Evolutionary conservation across 2,329 filamentous ascomycete genomes (phyloP).

Genomic region (Diaporthe eres): DNA sequence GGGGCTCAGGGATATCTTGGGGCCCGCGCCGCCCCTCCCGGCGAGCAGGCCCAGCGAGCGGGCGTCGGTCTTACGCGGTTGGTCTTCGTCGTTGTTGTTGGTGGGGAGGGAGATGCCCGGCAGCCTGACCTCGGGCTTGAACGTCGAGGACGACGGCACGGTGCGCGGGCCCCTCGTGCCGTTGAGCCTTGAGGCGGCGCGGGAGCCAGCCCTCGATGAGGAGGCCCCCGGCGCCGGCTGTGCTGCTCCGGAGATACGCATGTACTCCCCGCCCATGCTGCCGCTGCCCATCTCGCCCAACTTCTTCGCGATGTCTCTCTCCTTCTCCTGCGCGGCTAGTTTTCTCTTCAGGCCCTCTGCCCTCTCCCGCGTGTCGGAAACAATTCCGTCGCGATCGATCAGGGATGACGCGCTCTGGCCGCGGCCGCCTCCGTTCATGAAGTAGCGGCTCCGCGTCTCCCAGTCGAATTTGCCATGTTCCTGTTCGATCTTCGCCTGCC

Average conservation of each 20-base stretch:
- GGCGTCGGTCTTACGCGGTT: constrained; percentile 57
- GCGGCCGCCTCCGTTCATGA: constrained; percentile 56
- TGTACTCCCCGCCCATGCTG: constrained; percentile 79
- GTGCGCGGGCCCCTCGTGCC: constrained; percentile 22
- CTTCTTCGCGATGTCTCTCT: constrained; percentile 79
- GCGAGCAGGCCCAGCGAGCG: constrained; percentile 59
- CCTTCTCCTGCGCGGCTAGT: constrained; percentile 77
- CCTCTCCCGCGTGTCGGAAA: constrained; percentile 70
- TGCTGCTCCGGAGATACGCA: constrained; percentile 58
- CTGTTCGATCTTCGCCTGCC: constrained; percentile 41
- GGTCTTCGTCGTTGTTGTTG: constrained; percentile 42
- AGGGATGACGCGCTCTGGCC: constrained; percentile 70
- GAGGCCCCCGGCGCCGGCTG: constrained; percentile 2
- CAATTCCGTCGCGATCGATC: constrained; percentile 70
- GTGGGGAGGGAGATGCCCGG: constrained; percentile 37
- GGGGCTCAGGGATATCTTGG: constrained; percentile 69
- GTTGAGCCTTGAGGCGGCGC: constrained; percentile 39
- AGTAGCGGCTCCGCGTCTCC: constrained; percentile 70
- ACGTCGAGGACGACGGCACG: constrained; percentile 38
- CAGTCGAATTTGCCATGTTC: constrained; percentile 66
- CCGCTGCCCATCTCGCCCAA: constrained; percentile 72
- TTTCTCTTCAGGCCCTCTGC: constrained; percentile 77
- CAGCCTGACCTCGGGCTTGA: constrained; percentile 39
- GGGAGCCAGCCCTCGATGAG: constrained; percentile 35
- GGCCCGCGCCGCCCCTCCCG: constrained; percentile 55